These are phyloP conservation scores for Pythium apleroticum DNA, from an alignment of 352 stramenopile genomes.

Conservation along the genomic window DNA sequence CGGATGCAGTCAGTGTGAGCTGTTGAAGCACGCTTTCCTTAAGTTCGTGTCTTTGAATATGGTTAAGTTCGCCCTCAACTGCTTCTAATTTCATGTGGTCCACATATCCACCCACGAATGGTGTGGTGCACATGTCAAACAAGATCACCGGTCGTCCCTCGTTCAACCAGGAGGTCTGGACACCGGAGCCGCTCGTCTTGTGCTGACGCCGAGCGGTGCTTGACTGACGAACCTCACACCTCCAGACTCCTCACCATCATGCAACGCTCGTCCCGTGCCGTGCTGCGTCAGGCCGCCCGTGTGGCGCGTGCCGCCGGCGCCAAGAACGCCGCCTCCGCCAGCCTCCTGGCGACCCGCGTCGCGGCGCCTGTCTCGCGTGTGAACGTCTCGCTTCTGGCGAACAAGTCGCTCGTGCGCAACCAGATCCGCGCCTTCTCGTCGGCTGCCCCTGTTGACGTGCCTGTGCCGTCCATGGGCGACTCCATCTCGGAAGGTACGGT, in stretches of 20 bases:
- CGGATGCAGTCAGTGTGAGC: too few relatives aligned
- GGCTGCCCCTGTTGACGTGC: slow-evolving; percentile 46
- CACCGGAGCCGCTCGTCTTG: neutral
- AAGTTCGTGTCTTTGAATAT: too few relatives aligned
- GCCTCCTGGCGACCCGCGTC: slow-evolving; percentile 3
- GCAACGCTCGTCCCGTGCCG: slow-evolving; percentile 27
- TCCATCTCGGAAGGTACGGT: slow-evolving; percentile 98
- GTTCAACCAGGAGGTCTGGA: slow-evolving; percentile 13
- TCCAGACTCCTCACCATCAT: slow-evolving; percentile 13
- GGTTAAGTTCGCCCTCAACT: slow-evolving; percentile 3
- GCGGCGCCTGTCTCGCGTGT: neutral
- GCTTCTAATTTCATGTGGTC: slow-evolving; percentile 11
- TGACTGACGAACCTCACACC: neutral
- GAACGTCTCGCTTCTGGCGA: neutral
- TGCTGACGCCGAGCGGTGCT: neutral
- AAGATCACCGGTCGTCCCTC: slow-evolving; percentile 4
- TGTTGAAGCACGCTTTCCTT: neutral
- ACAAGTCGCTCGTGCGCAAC: neutral
- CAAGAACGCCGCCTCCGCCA: slow-evolving; percentile 5
- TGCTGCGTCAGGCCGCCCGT: slow-evolving; percentile 24
- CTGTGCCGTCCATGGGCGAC: slow-evolving; percentile 91
- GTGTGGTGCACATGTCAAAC: neutral
- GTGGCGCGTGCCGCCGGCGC: slow-evolving; percentile 14
- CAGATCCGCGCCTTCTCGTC: slow-evolving; percentile 43
- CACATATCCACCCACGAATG: neutral